Conservation (phyloP, 208 protist species). For the Trypanosoma melophagium region DNA sequence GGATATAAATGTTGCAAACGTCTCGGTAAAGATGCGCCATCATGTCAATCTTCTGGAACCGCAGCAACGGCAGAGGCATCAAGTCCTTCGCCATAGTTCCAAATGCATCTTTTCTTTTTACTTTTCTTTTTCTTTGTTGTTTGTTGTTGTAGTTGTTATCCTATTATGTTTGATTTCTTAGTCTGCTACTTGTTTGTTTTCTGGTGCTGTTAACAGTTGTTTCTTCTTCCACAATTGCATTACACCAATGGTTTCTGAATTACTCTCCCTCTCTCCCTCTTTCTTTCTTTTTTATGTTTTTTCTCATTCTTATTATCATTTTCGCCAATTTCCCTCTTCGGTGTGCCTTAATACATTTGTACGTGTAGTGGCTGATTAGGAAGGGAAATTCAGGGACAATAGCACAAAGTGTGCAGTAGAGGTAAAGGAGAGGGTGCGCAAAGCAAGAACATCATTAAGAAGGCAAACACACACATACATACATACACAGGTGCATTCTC, state of each 20-base stretch:
- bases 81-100: too few species aligned
- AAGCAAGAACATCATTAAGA: slow-evolving; percentile 3
- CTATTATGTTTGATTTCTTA: neutral
- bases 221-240: too few species aligned
- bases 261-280: too few species aligned
- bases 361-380: slow-evolving; percentile 2
- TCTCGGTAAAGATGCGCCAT: slow-evolving; percentile 44
- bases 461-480: neutral
- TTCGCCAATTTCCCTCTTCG: slow-evolving; percentile 1
- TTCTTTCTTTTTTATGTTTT: neutral
- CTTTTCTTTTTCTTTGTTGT: slow-evolving; percentile 21
- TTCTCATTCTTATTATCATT: neutral
- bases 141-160: slow-evolving; percentile 5
- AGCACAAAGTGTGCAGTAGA: neutral
- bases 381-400: neutral
- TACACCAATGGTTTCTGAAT: too few species aligned
- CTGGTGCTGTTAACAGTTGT: too few species aligned
- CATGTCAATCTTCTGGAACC: slow-evolving; percentile 24
- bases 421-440: neutral
- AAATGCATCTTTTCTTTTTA: neutral
- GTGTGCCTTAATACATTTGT: slow-evolving; percentile 13
- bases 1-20: slow-evolving; percentile 79
- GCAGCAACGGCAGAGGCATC: slow-evolving; percentile 1
- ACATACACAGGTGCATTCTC: too few species aligned
- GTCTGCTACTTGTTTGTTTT: too few species aligned